Evolutionary conservation across 305 asterid species (phyloP), one percentile per base, ranked within the genome.

Genomic region (Caryopteris hybrid): DNA sequence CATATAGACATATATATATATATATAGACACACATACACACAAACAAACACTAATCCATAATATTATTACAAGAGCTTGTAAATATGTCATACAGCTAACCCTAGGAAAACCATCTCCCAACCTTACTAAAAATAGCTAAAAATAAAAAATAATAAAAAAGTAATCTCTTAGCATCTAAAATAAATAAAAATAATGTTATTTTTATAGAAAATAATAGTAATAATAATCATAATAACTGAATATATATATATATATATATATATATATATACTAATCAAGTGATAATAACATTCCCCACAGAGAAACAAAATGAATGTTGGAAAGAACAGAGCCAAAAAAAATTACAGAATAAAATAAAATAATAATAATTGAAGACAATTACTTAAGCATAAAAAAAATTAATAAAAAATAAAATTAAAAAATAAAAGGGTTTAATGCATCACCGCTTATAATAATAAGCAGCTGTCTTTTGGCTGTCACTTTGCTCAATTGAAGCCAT

Each of bases 401-500:
- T n/a, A 8, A 66, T 47, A 48, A 2, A 38, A 17, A 61, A 22
- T n/a, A 48, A 3, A 31, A 46, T 18, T 8, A 6, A 2, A 12
- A 22, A 20, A 34, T 9, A 17, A 39, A 57, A 29, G 6, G 10
- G 31, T 46, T 65, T 46, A 66, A 22, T 73, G 52, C 73, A 73
- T 73, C 73, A 72, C 48, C 20, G 31, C 18, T 33, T 31, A 56
- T 64, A 25, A 56, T 64, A 25, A 8, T 21, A 33, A 11, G 65
- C 71, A 73, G 78, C 78, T 73, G 78, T 73, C 20, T 73, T 66
- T 60, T 59, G 73, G 73, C 45, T 66, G 68, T 65, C 10, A 27
- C 22, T 54, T 64, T 50, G n/a, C 23, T 33, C n/a, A n/a, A n/a
- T n/a, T n/a, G n/a, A n/a, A n/a, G n/a, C 56, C 17, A 56, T 18